These are phyloP conservation scores for Diaporthe citriasiana DNA, from an alignment of 2,329 filamentous ascomycete genomes.

Conservation along the genomic window DNA sequence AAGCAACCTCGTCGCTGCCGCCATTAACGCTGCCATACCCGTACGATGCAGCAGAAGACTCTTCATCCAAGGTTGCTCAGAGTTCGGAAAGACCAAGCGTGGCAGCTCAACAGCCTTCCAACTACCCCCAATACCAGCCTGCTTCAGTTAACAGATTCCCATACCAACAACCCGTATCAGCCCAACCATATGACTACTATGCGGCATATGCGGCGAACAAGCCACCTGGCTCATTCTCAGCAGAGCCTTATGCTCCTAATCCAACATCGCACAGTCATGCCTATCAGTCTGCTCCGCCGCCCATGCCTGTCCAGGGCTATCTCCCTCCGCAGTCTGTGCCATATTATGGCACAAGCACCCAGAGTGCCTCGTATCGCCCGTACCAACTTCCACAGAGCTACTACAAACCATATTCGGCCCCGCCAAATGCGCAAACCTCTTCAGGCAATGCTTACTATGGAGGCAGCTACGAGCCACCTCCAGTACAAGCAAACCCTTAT, in stretches of 20 bases:
- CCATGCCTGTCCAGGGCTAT: neutral
- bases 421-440: conserved; percentile 1
- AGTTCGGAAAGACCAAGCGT: neutral
- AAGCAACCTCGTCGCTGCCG: neutral
- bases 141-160: neutral
- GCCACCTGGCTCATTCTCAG: neutral
- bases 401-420: neutral
- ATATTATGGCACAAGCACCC: neutral
- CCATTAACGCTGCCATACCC: neutral
- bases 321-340: neutral
- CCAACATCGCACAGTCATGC: neutral
- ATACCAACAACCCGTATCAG: neutral
- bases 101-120: conserved; percentile 1
- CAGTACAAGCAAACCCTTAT: neutral
- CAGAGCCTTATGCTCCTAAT: conserved; percentile 1
- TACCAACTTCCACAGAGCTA: neutral
- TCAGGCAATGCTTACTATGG: conserved; percentile 2
- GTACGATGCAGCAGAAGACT: neutral
- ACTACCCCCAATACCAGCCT: neutral
- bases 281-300: conserved; percentile 4
- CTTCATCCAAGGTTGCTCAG: neutral
- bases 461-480: neutral
- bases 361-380: neutral
- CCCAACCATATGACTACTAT: neutral
- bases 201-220: neutral